Conservation (phyloP, 176 grass and related monocot species). For the Cenchrus fungigraminus region DNA sequence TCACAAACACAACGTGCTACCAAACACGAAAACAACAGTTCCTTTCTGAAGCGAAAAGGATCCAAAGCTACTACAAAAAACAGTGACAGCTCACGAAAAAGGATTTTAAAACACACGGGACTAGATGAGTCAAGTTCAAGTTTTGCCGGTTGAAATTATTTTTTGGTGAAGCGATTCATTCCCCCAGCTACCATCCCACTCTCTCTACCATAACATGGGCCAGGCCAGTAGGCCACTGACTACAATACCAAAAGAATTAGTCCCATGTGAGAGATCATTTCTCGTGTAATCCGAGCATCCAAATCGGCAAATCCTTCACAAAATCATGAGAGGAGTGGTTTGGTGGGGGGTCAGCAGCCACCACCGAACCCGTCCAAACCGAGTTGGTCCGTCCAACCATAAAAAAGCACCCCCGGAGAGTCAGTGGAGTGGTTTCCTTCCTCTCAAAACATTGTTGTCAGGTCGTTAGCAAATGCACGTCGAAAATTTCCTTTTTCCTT, state of each 20-base stretch:
- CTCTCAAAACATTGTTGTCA: constrained; percentile 38
- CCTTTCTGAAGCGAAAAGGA: not conserved
- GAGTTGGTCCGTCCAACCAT: constrained; percentile 57
- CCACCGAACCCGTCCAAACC: constrained; percentile 36
- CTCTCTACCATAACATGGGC: constrained; percentile 31
- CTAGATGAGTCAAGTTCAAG: constrained; percentile 17
- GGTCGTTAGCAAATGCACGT: constrained; percentile 36
- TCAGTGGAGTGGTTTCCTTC: constrained; percentile 38
- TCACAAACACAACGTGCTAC: constrained; percentile 5
- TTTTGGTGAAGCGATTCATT: constrained; percentile 18
- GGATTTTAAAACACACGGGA: not conserved
- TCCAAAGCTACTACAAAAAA: too few species aligned
- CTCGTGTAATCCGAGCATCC: not conserved
- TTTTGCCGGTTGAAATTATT: not conserved
- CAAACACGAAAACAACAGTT: not conserved
- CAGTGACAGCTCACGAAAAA: not conserved
- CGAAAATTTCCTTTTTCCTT: not conserved
- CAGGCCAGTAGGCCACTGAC: not conserved
- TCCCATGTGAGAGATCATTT: not conserved
- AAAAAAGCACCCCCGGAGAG: not conserved
- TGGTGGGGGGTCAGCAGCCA: constrained; percentile 42
- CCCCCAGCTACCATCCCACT: not conserved
- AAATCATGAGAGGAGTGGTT: not conserved
- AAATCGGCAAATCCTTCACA: not conserved
- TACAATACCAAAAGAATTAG: not conserved